Evolutionary conservation across 2,329 filamentous ascomycete species (phyloP).

Genomic region (Aureobasidium sp.): DNA sequence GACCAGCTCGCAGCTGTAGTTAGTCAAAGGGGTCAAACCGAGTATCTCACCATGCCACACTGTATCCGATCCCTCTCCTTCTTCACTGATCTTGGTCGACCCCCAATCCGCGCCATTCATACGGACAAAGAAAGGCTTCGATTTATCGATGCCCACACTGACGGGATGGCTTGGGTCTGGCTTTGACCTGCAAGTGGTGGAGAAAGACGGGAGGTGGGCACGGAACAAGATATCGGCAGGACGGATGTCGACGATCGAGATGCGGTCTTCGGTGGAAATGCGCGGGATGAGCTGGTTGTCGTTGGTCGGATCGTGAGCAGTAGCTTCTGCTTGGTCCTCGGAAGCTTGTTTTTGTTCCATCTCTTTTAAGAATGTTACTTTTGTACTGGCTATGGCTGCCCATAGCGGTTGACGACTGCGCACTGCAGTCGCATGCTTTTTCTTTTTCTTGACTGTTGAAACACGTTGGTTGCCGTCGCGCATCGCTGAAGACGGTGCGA

Average conservation of each 20-base stretch:
- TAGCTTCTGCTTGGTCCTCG: conserved; percentile 62
- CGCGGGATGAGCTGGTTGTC: not conserved
- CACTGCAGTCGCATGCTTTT: conserved; percentile 85
- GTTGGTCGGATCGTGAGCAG: conserved; percentile 38
- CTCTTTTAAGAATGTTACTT: conserved; percentile 88
- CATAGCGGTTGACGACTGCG: conserved; percentile 85
- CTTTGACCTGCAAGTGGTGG: conserved; percentile 20
- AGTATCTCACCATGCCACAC: conserved; percentile 60
- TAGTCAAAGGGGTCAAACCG: conserved; percentile 60
- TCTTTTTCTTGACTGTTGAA: conserved; percentile 66
- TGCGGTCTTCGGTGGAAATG: conserved; percentile 47
- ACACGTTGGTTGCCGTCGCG: conserved; percentile 49
- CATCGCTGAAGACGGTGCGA: conserved; percentile 41
- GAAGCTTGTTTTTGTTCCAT: conserved; percentile 64
- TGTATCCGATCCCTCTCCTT: conserved; percentile 35
- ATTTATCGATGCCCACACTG: conserved; percentile 48
- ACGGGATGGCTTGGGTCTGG: conserved; percentile 31
- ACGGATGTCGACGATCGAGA: conserved; percentile 74
- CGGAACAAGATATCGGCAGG: conserved; percentile 67
- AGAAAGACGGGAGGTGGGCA: conserved; percentile 26
- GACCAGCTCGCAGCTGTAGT: conserved; percentile 71
- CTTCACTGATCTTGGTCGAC: conserved; percentile 57
- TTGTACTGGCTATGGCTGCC: conserved; percentile 90
- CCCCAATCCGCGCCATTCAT: conserved; percentile 76
- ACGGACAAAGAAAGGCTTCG: conserved; percentile 69